phyloP scores from a whole-genome alignment of 176 grass and related monocot genomes.

The Triticum turgidum region DNA sequence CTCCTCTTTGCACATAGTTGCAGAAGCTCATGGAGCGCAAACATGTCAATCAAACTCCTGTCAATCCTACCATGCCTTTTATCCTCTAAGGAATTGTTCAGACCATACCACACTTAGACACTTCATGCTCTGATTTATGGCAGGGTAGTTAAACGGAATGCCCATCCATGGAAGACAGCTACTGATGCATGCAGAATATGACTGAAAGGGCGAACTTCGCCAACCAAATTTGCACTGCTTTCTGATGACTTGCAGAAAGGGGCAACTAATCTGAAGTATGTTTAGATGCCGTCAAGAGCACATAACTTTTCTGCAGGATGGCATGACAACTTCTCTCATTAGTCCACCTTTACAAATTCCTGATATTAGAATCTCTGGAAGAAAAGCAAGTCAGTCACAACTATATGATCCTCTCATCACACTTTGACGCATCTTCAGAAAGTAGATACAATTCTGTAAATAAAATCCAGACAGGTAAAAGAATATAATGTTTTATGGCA shows the following conservation, averaged over 20 bases:
- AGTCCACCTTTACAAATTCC: not conserved
- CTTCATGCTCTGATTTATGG: not conserved
- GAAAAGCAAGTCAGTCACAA: not conserved
- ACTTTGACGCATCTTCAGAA: not conserved
- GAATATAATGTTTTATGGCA: not conserved
- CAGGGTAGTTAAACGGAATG: slow-evolving; percentile 19
- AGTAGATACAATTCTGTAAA: slow-evolving; percentile 1
- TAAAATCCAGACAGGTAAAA: slow-evolving; percentile 5
- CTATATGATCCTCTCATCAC: not conserved
- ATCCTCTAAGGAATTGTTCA: slow-evolving; percentile 1
- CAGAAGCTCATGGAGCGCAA: slow-evolving; percentile 32
- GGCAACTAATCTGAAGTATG: not conserved
- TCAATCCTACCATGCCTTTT: slow-evolving; percentile 25
- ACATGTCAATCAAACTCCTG: slow-evolving; percentile 16
- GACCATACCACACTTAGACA: slow-evolving; percentile 16
- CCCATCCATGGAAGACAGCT: slow-evolving; percentile 32
- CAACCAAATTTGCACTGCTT: not conserved
- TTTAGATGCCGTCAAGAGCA: slow-evolving; percentile 5
- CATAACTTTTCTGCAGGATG: not conserved
- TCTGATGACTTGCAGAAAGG: not conserved
- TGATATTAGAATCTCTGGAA: not conserved
- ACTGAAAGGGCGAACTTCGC: slow-evolving; percentile 8
- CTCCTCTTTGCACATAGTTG: slow-evolving; percentile 48
- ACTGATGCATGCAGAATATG: slow-evolving; percentile 1
- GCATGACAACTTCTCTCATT: not conserved